phyloP scores from a whole-genome alignment of 1,139 yeast genomes.

The Diutina siamensis region DNA sequence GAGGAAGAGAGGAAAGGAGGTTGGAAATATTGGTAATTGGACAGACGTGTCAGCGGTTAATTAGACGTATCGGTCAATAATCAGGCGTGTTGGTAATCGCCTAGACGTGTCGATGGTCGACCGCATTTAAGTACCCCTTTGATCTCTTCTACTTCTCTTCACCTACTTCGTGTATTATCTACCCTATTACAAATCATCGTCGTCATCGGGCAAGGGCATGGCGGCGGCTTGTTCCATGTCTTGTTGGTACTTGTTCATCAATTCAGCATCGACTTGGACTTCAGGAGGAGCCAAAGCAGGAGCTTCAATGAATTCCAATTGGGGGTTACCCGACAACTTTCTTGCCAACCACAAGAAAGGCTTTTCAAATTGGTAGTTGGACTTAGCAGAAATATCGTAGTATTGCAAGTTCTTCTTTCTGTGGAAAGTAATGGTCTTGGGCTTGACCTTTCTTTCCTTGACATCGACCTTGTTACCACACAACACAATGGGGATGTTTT shows the following conservation, averaged over 20 bases:
- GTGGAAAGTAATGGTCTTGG: constrained; percentile 99
- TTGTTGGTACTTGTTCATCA: constrained; percentile 97
- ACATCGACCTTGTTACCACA: constrained; percentile 99
- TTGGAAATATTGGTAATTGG: too few species aligned
- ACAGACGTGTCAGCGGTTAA: not conserved
- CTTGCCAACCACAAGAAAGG: constrained; percentile 99
- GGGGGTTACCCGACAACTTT: constrained; percentile 97
- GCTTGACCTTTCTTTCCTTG: constrained; percentile 99
- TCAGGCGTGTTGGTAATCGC: too few species aligned
- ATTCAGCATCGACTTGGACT: constrained; percentile 90
- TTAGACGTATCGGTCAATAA: too few species aligned
- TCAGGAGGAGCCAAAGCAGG: constrained; percentile 99
- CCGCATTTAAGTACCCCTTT: too few species aligned
- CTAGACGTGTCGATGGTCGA: too few species aligned
- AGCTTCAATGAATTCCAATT: constrained; percentile 95
- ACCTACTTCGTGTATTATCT: too few species aligned
- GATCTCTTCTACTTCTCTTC: too few species aligned
- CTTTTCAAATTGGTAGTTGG: constrained; percentile 98
- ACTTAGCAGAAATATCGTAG: constrained; percentile 98
- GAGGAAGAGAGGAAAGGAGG: not conserved
- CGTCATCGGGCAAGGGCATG: constrained; percentile 99
- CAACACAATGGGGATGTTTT: constrained; percentile 96
- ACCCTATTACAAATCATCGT: constrained; percentile 97
- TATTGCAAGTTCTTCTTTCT: constrained; percentile 99
- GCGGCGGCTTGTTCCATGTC: constrained; percentile 99